These are phyloP conservation scores for Cladosporium sp. DNA, from an alignment of 2,329 filamentous ascomycete genomes.

Conservation along the genomic window DNA sequence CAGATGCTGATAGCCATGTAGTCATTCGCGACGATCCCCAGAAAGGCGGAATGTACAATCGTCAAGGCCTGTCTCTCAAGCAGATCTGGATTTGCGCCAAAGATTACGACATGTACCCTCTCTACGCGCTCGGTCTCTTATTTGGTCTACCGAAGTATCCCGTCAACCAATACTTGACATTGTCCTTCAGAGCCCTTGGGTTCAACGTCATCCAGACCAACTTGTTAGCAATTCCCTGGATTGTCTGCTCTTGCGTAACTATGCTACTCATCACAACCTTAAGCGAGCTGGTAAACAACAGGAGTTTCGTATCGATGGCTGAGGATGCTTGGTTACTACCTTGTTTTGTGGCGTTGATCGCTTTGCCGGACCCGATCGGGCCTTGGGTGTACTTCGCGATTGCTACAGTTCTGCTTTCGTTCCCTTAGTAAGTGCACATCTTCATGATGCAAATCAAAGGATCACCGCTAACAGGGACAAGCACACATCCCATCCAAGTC, in stretches of 20 bases:
- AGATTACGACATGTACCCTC: slow-evolving; percentile 46
- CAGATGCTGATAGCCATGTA: not conserved
- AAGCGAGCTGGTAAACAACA: slow-evolving; percentile 48
- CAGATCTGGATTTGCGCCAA: slow-evolving; percentile 31
- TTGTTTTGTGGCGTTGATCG: not conserved
- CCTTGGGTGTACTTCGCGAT: not conserved
- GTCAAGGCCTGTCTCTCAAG: slow-evolving; percentile 55
- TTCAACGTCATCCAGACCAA: slow-evolving; percentile 53
- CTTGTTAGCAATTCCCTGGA: slow-evolving; percentile 60
- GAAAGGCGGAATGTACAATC: slow-evolving; percentile 61
- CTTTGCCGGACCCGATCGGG: not conserved
- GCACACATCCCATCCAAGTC: not conserved
- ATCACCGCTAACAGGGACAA: not conserved
- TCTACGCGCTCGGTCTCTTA: slow-evolving; percentile 26
- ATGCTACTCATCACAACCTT: slow-evolving; percentile 54
- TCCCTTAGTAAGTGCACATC: not conserved
- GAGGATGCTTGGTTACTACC: not conserved
- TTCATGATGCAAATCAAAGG: too few species aligned
- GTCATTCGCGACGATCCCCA: slow-evolving; percentile 61
- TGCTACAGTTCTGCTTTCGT: not conserved
- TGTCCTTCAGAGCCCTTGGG: slow-evolving; percentile 37
- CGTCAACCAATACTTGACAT: slow-evolving; percentile 58
- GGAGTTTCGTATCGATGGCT: not conserved
- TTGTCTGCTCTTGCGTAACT: slow-evolving; percentile 39
- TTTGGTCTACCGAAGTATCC: slow-evolving; percentile 56